Base-by-base conservation (phyloP, 106 monocot genomes). In the Apostasia ramifera region DNA sequence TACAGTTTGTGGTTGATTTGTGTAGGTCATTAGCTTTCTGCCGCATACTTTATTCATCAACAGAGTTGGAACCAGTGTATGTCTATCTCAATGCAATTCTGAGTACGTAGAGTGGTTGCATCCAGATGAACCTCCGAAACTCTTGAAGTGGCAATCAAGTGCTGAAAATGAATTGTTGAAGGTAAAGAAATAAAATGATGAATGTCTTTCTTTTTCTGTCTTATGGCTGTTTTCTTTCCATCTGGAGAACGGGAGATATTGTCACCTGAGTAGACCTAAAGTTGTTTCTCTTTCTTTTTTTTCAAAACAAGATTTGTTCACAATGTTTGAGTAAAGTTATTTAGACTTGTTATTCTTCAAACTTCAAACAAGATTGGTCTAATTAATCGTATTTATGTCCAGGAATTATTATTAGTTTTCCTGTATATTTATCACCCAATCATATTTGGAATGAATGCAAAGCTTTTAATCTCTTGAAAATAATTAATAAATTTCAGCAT, bases 1-100 rank as follows among this genome's bases (percentile, higher is more conserved):
- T 40, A 72, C 42, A 7, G 15, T 51, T 66, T 56, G 5, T 62
- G 44, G 55, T 26, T 73, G 57, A 1, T 40, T 61, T 63, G 11
- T 79, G 66, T 81, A 95, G 95, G 95, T 95, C 55, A 72, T 95
- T 77, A 78, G 76, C 81, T 84, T 92, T 67, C 72, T 91, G 37
- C 95, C 83, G 40, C 83, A 78, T 45, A 84, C 74, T 44, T 63
- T 95, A 69, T 77, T 95, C 78, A 77, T 92, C 67, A 95, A 95
- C 68, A 91, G 91, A 76, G 74, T 83, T 71, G 95, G 88, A 55
- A 50, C 49, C 38, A 82, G 70, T 55, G 43, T 95, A 59, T 78
- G 47, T 72, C 50, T 95, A 62, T 87, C 86, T 55, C 91, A 95
- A 53, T 78, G 44, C 61, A 70, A 74, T 47, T 67, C 77, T 77